Percentiles rank a stretch among this genome's conserved stretches.
These are phyloP conservation scores for Epichloe baconii DNA, from an alignment of 2,329 filamentous ascomycete genomes.

Conservation along the genomic window DNA sequence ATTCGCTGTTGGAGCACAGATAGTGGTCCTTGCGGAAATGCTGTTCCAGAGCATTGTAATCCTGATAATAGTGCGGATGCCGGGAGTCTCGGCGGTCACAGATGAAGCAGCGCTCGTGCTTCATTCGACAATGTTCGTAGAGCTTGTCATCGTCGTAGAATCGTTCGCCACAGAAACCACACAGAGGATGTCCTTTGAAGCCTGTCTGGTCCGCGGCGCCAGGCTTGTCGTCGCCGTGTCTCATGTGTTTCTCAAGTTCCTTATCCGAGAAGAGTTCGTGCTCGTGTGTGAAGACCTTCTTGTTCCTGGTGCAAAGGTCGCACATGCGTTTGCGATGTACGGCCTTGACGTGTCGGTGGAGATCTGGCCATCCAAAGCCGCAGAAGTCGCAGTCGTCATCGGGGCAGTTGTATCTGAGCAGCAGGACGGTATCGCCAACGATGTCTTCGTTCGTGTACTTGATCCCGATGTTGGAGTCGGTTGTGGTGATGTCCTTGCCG, in stretches of 20 bases:
- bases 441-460: conserved; percentile 82
- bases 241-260: conserved; percentile 79
- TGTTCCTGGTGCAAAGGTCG: conserved; percentile 81
- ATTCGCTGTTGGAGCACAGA: conserved; percentile 72
- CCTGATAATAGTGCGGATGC: conserved; percentile 77
- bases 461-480: conserved; percentile 80
- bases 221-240: conserved; percentile 77
- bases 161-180: conserved; percentile 77
- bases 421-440: conserved; percentile 74
- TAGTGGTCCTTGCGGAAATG: conserved; percentile 87
- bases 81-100: conserved; percentile 63
- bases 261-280: conserved; percentile 79
- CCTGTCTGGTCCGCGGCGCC: conserved; percentile 86
- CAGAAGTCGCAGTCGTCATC: conserved; percentile 65
- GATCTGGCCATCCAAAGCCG: conserved; percentile 50
- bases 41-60: conserved; percentile 74
- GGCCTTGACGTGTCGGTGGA: conserved; percentile 64
- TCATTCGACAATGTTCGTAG: conserved; percentile 83
- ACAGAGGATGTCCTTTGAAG: conserved; percentile 91
- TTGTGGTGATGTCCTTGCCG: conserved; percentile 57
- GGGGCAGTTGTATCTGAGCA: conserved; percentile 91
- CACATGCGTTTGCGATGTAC: conserved; percentile 82
- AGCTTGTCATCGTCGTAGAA: conserved; percentile 97
- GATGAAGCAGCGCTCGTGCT: conserved; percentile 89
- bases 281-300: conserved; percentile 97